Evolutionary conservation across 2,329 filamentous ascomycete genomes (phyloP), one percentile per base, ranked within the genome.

Genomic region (Blastomyces silverae): DNA sequence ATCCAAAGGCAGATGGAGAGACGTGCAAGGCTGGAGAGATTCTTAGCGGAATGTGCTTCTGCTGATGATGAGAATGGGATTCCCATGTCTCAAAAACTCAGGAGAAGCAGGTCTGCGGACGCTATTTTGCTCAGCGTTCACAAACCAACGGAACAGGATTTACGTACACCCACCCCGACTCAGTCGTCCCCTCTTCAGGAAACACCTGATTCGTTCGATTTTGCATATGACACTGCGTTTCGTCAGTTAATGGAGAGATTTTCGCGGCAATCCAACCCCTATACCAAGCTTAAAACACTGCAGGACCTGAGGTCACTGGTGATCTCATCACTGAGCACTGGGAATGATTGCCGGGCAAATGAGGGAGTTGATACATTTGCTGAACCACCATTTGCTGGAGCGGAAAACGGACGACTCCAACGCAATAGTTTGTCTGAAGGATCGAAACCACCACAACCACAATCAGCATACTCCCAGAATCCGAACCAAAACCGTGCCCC

Each of bases 191-290:
- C 17, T 50, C 34, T 42, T 28, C 20, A 46, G 25, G 25, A 55
- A 57, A 28, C 31, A 55, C 8, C 37, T 25, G 63, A 60, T 13
- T 25, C 58, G 17, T 64, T 56, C 59, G 78, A 79, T 5, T 96
- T 96, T 70, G 90, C 90, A 0, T 97, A 93, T 73, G 86, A 86
- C 62, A 85, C 87, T 69, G 89, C 92, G 0, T 97, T 96, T 73
- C 83, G 87, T 69, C 87, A 88, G 15, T 81, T 97, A 0, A 81
- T 97, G 42, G 87, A 86, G 68, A 92, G 91, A 79, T 96, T 99
- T 70, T 91, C 90, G 53, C 90, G 92, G 3, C 90, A 95, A 69
- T 90, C 91, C 0, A 96, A 94, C 72, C 94, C 94, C 0, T 89
- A 89, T 69, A 84, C 86, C 28, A 99, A 99, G 76, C 83, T 99